phyloP scores from a whole-genome alignment of 352 stramenopile genomes.

The Pythium phragmitis region DNA sequence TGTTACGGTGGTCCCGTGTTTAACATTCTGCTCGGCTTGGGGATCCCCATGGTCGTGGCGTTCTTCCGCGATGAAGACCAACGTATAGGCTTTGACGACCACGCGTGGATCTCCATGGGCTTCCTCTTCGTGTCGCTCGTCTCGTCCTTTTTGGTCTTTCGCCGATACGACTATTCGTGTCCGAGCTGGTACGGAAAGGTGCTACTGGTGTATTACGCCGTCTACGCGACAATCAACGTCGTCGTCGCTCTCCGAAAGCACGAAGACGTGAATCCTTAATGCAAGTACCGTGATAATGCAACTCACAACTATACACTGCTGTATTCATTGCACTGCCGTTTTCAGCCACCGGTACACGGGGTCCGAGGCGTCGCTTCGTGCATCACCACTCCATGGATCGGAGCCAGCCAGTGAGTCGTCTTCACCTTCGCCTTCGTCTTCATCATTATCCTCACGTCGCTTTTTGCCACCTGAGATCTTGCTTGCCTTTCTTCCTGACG shows the following conservation, averaged over 20 bases:
- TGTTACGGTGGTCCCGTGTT: conserved; percentile 85
- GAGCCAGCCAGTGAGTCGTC: conserved; percentile 10
- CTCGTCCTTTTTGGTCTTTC: conserved; percentile 54
- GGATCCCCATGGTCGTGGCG: conserved; percentile 66
- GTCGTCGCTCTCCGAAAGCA: conserved; percentile 36
- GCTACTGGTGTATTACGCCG: conserved; percentile 61
- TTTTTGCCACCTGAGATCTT: not conserved
- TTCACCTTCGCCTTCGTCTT: conserved; percentile 9
- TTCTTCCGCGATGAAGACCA: conserved; percentile 46
- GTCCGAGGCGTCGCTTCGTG: conserved; percentile 44
- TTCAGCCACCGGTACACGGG: conserved; percentile 64
- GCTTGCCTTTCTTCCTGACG: not conserved
- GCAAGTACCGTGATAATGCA: too few relatives aligned
- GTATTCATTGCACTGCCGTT: conserved; percentile 32
- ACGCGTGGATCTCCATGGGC: conserved; percentile 69
- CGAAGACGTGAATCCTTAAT: conserved; percentile 13
- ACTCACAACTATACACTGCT: not conserved
- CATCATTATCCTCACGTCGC: not conserved
- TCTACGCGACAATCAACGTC: conserved; percentile 77
- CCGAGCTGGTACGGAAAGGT: conserved; percentile 72
- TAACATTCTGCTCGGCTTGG: conserved; percentile 79
- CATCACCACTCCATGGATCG: conserved; percentile 29
- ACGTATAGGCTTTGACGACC: conserved; percentile 52
- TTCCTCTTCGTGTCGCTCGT: conserved; percentile 66
- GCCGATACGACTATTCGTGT: conserved; percentile 50